Percentiles rank a stretch among this genome's conserved stretches.
phyloP scores from a whole-genome alignment of 768 basidiomycete genomes.

The Suillus hirtellus region DNA sequence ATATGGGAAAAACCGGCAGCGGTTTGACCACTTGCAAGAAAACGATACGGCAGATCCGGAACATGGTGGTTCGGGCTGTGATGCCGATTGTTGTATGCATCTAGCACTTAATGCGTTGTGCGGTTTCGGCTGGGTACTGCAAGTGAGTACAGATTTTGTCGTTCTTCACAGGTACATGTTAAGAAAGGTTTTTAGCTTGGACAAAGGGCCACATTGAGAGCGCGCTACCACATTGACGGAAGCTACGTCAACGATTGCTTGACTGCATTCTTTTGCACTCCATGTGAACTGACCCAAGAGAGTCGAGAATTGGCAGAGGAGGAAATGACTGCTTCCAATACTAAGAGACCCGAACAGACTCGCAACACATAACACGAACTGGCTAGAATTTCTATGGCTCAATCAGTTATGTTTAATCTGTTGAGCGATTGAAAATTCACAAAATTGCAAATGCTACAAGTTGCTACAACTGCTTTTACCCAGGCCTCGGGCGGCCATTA shows the following conservation, averaged over 20 bases:
- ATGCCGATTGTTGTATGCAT: constrained; percentile 22
- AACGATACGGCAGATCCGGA: constrained; percentile 38
- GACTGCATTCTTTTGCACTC: constrained; percentile 41
- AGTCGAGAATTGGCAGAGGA: constrained; percentile 48
- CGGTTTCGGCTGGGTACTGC: constrained; percentile 9
- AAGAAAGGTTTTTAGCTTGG: constrained; percentile 24
- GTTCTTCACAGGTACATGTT: neutral
- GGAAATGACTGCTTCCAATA: constrained; percentile 22
- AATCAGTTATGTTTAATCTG: too few species aligned
- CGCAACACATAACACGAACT: neutral
- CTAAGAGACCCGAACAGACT: too few species aligned
- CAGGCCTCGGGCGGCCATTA: too few species aligned
- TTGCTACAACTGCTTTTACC: too few species aligned
- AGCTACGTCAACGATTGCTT: constrained; percentile 42
- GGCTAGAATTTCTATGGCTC: too few species aligned
- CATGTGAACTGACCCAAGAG: constrained; percentile 53
- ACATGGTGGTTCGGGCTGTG: constrained; percentile 28
- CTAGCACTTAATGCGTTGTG: constrained; percentile 9
- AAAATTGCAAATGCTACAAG: neutral
- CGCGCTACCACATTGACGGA: constrained; percentile 49
- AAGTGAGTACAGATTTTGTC: neutral
- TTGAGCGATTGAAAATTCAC: neutral
- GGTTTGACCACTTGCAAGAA: constrained; percentile 33
- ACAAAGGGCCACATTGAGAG: constrained; percentile 40
- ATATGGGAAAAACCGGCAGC: constrained; percentile 38